Evolutionary conservation across 257 asterid genomes (phyloP), one percentile per base, ranked within the genome.

Genomic region (Ehretia macrophylla): DNA sequence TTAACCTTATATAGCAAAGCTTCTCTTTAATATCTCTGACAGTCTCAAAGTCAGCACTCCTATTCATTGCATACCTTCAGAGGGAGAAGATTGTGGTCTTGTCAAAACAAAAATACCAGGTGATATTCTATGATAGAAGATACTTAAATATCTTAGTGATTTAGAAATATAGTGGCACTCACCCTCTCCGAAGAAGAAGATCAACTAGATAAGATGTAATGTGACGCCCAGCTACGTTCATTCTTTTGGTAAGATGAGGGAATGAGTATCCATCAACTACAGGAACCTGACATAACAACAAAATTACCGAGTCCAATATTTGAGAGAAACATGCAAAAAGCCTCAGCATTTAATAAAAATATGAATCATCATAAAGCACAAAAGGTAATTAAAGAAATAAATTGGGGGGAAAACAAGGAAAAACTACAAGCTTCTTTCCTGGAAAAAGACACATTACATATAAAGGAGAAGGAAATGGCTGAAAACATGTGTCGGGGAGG

Each of bases 251-350:
- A 58, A 92, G 99, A 79, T 92, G 99, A 65, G 99, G 97, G 59
- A 92, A 92, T 59, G 97, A 92, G 79, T 88, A 92, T 61, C 99
- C 99, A 76, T 92, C 97, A 72, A 88, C 99, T 66, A 92, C 97
- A 18, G 96, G 99, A 72, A 88, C 99, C 97, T 92, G 80, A 64
- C 63, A 44, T 4, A 9, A n/a, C 19, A 62, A 56, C 68, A 51
- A 67, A 35, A 32, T 9, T 48, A 37, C 45, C 35, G 48, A 32
- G 38, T n/a, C n/a, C n/a, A n/a, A n/a, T n/a, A n/a, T n/a, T n/a
- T 6, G 35, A 27, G 35, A 27, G 35, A 1, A 27, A 27, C 35
- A 27, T 27, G 35, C 35, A 27, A 27, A 27, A 27, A n/a, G n/a
- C n/a, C n/a, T n/a, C n/a, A n/a, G n/a, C n/a, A 1, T 27, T 27